Conservation (phyloP, 1,284 basidiomycete genomes). For the Ustilago shanxiensis region DNA sequence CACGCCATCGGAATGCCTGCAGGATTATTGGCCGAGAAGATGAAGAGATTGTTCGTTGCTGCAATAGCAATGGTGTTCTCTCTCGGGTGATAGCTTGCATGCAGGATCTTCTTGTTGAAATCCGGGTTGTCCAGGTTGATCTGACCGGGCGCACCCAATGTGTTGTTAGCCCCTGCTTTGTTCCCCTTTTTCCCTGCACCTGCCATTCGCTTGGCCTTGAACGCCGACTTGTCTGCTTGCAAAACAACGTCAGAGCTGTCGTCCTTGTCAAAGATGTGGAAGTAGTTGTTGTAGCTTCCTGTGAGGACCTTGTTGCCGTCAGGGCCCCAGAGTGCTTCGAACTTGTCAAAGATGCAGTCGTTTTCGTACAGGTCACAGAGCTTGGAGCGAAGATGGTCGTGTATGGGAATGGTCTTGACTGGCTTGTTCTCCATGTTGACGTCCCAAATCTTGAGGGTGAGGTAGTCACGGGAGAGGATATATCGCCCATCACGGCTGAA, state of each 20-base stretch:
- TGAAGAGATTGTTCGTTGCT: slow-evolving; percentile 72
- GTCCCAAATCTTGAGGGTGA: slow-evolving; percentile 99
- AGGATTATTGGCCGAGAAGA: slow-evolving; percentile 73
- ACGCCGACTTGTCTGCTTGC: slow-evolving; percentile 99
- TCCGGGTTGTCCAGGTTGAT: slow-evolving; percentile 69
- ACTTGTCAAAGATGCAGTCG: slow-evolving; percentile 99
- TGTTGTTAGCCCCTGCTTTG: slow-evolving; percentile 75
- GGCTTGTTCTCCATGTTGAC: slow-evolving; percentile 98
- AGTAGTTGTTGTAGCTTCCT: slow-evolving; percentile 99
- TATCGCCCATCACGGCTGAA: slow-evolving; percentile 97
- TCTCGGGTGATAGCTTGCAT: slow-evolving; percentile 90
- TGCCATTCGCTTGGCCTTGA: slow-evolving; percentile 93
- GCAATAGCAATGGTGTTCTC: slow-evolving; percentile 87
- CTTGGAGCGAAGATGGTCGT: slow-evolving; percentile 96
- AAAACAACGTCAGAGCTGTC: slow-evolving; percentile 89
- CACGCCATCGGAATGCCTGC: slow-evolving; percentile 53
- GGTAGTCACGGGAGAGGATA: slow-evolving; percentile 95
- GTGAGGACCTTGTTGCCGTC: slow-evolving; percentile 73
- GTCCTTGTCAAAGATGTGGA: slow-evolving; percentile 98
- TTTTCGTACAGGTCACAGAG: slow-evolving; percentile 99
- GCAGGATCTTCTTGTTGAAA: slow-evolving; percentile 97
- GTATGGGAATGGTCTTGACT: slow-evolving; percentile 97
- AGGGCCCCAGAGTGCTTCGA: slow-evolving; percentile 74
- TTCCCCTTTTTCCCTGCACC: slow-evolving; percentile 79
- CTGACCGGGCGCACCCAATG: slow-evolving; percentile 75